Evolutionary conservation across 257 asterid species (phyloP), one percentile per base, ranked within the genome.

Genomic region (Plantago elongata): DNA sequence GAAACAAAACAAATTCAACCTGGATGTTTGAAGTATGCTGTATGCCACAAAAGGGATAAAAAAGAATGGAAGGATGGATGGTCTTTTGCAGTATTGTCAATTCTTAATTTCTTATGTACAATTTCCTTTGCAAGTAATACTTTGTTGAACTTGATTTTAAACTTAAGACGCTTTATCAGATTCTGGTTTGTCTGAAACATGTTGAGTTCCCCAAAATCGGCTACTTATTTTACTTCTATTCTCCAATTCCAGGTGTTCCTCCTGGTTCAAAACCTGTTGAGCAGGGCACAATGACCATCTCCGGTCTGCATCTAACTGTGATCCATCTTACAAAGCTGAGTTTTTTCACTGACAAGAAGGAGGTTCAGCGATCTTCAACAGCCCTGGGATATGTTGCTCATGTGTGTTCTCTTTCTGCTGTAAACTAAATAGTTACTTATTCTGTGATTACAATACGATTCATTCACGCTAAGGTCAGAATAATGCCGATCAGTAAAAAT

Each of bases 371-470:
- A 69, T 86, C 99, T 62, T 90, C 97, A 58, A 84, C 97, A 46
- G 99, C 99, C 68, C 82, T 92, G 74, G 99, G 97, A 81, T 86
- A 83, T 75, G 89, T 86, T 43, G 95, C 99, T 42, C 96, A 92
- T 65, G 99, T 92, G 73, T 72, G 96, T 77, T 68, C 75, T 69
- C 74, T 66, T 79, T 71, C 68, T 15, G 55, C 51, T 58, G 46
- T 67, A 37, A 16, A 45, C 47, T 49, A 56, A 69, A 54, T 51
- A 22, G 68, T 59, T 56, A 34, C 58, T 44, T 48, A 54, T 49
- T 64, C 68, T 51, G 18, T 18, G 15, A 45, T 58, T 47, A 5
- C 46, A 55, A 55, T 51, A 42, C 60, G 38, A 64, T 63, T 60
- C 45, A 61, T 51, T 37, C 38, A 7, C 12, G 2, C 2, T 22